These are phyloP conservation scores for Wickerhamiella azyma DNA, from an alignment of 805 yeast genomes.

Conservation along the genomic window DNA sequence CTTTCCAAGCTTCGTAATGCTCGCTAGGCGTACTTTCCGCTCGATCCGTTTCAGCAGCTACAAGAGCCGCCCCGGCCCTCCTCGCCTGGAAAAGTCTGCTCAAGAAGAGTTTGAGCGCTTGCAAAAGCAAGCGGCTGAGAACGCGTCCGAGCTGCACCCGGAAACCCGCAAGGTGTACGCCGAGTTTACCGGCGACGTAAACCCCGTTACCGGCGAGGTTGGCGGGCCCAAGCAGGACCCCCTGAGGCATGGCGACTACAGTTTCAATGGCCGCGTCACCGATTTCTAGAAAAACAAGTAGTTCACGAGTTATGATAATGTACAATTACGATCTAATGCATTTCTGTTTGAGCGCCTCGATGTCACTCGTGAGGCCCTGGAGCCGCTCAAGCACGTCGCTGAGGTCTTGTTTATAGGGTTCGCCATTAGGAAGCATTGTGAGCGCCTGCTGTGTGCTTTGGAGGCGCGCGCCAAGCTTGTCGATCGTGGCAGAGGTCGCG, in stretches of 20 bases:
- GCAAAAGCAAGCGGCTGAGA: slow-evolving; percentile 58
- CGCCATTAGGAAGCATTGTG: not conserved
- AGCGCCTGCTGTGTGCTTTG: not conserved
- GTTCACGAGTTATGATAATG: too few species aligned
- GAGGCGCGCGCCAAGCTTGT: not conserved
- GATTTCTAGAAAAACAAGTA: slow-evolving; percentile 48
- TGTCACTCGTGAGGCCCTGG: not conserved
- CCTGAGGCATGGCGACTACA: slow-evolving; percentile 77
- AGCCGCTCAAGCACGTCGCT: not conserved
- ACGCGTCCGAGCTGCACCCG: slow-evolving; percentile 51
- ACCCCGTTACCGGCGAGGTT: slow-evolving; percentile 86
- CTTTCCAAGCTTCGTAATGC: not conserved
- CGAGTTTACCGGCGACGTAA: slow-evolving; percentile 87
- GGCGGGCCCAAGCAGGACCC: slow-evolving; percentile 99
- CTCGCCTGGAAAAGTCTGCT: slow-evolving; percentile 60
- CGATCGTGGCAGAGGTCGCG: not conserved
- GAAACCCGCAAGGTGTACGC: slow-evolving; percentile 68
- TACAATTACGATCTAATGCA: not conserved
- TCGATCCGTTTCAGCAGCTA: slow-evolving; percentile 8
- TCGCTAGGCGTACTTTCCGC: not conserved
- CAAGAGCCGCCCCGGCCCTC: slow-evolving; percentile 39
- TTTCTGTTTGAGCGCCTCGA: not conserved
- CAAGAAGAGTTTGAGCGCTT: slow-evolving; percentile 86
- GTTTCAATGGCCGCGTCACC: slow-evolving; percentile 91
- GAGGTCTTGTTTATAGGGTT: not conserved